phyloP scores from a whole-genome alignment of 805 yeast genomes.

The Cyberlindnera americana region DNA sequence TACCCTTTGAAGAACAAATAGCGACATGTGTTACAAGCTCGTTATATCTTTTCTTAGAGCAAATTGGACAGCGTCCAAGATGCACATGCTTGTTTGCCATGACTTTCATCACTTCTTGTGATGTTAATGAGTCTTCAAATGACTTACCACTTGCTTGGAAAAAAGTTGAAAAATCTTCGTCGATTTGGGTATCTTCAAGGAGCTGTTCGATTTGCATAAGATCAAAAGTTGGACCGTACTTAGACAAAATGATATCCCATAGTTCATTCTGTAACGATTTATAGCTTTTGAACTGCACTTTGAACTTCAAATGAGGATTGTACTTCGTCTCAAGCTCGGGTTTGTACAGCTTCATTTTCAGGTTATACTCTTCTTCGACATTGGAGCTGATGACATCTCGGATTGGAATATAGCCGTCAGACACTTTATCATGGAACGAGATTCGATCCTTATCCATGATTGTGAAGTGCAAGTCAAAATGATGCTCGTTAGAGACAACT shows the following conservation, averaged over 20 bases:
- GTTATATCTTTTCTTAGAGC: constrained; percentile 66
- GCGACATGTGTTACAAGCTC: constrained; percentile 87
- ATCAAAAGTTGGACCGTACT: constrained; percentile 42
- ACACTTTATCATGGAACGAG: constrained; percentile 81
- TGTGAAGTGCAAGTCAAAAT: constrained; percentile 63
- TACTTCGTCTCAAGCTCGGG: constrained; percentile 26
- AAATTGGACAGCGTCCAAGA: constrained; percentile 70
- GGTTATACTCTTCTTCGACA: constrained; percentile 25
- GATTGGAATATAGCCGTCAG: constrained; percentile 56
- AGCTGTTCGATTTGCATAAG: constrained; percentile 54
- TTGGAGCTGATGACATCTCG: constrained; percentile 36
- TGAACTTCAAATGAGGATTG: constrained; percentile 52
- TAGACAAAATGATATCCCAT: constrained; percentile 61
- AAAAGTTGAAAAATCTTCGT: constrained; percentile 21
- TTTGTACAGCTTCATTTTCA: constrained; percentile 34
- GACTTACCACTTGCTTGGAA: constrained; percentile 17
- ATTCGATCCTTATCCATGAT: constrained; percentile 83
- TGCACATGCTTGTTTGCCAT: constrained; percentile 37
- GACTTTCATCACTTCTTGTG: constrained; percentile 51
- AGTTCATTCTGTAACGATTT: constrained; percentile 58
- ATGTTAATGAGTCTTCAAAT: constrained; percentile 41
- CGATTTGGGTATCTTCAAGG: constrained; percentile 17
- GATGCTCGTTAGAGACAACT: constrained; percentile 59
- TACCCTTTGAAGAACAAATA: constrained; percentile 74
- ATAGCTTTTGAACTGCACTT: constrained; percentile 67